These are phyloP conservation scores for Melampsora americana DNA, from an alignment of 1,284 basidiomycete species.

Conservation along the genomic window DNA sequence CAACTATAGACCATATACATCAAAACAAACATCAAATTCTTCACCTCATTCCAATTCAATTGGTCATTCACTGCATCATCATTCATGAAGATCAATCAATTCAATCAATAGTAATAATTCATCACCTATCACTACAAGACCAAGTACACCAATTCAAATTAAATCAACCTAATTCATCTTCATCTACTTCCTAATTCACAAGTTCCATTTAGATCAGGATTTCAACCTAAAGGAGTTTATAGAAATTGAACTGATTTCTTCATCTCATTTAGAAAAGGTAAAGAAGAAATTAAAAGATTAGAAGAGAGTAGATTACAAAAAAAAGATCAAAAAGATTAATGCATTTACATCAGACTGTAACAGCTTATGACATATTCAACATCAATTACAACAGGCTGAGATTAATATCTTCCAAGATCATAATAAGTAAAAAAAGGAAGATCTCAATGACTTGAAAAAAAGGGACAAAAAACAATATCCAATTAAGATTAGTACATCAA, in stretches of 20 bases:
- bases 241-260: constrained; percentile 74
- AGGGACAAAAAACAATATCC: too few species aligned
- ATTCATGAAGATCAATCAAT: too few species aligned
- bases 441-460: too few species aligned
- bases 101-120: too few species aligned
- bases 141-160: constrained; percentile 7
- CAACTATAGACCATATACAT: too few species aligned
- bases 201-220: constrained; percentile 72
- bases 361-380: too few species aligned
- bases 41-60: neutral
- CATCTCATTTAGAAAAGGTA: constrained; percentile 59
- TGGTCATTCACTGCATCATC: neutral
- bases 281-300: too few species aligned
- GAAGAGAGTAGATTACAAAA: too few species aligned
- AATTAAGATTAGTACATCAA: too few species aligned
- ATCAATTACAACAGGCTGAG: too few species aligned
- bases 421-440: too few species aligned
- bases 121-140: constrained; percentile 12
- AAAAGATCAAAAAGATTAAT: constrained; percentile 30
- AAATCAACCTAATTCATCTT: constrained; percentile 47
- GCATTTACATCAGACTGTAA: constrained; percentile 29
- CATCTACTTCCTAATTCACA: constrained; percentile 52
- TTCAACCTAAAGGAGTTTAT: constrained; percentile 73
- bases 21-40: neutral
- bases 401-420: too few species aligned